Conservation (phyloP, 2,329 filamentous ascomycete species). For the Colletotrichum sp. region DNA sequence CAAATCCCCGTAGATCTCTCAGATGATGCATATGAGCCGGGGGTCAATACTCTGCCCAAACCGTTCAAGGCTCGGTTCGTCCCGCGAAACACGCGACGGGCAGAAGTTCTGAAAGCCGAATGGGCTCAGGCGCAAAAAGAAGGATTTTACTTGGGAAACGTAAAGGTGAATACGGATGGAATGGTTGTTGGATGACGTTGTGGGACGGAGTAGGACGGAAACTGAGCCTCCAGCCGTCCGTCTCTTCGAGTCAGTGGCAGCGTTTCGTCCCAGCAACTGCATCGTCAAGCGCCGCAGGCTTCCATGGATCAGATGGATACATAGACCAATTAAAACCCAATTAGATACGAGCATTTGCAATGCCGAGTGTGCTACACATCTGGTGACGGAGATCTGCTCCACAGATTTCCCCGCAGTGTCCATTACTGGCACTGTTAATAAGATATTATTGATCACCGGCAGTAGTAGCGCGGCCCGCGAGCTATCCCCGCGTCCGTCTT, state of each 20-base stretch:
- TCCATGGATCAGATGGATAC: background rate
- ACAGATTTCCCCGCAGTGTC: background rate
- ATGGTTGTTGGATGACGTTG: background rate
- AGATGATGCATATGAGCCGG: background rate
- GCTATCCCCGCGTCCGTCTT: background rate
- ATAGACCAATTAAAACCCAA: background rate
- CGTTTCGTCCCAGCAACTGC: background rate
- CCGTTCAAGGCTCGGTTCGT: background rate
- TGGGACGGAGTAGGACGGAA: background rate
- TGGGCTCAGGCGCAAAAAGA: background rate
- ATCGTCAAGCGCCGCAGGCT: background rate
- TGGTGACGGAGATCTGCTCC: background rate
- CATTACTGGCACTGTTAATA: background rate
- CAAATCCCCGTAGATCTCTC: background rate
- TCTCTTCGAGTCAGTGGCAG: background rate
- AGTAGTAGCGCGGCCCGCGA: background rate
- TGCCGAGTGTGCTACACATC: background rate
- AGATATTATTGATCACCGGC: slow-evolving; percentile 3
- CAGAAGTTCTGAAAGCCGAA: background rate
- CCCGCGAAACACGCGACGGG: background rate
- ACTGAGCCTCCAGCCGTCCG: background rate
- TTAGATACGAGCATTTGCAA: background rate
- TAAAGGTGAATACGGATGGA: background rate
- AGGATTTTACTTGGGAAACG: background rate
- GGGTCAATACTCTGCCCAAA: background rate